Evolutionary conservation across 805 yeast genomes (phyloP), one percentile per base, ranked within the genome.

Genomic region (Teunomyces kruisii): DNA sequence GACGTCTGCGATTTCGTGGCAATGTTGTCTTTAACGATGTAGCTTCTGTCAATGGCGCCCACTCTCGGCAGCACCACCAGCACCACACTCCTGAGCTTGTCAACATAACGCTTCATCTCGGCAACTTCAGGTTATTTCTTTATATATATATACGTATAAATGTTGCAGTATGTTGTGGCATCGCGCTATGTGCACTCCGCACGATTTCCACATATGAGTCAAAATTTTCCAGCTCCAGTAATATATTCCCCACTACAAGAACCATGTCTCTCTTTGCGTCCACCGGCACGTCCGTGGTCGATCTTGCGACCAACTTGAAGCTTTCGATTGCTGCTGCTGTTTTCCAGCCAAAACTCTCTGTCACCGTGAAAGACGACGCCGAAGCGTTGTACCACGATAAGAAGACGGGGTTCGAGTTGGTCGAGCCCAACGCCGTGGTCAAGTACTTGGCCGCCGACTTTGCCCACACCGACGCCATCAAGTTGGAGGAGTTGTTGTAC

Each of bases 1-100:
- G n/a, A 87, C 0, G 96, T 86, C 0, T 97, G 88, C 1, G 86
- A 79, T 33, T 76, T 75, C 0, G 97, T 58, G 33, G 81, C 79
- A 40, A 91, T 83, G 59, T 89, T 90, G 65, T 92, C 98, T 57
- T 94, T 95, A 17, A 86, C 66, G 0, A 44, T 32, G 37, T 36
- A 51, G 4, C 43, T 30, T 9, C 42, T 14, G 29, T 27, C 39
- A n/a, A 12, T 12, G 9, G 30, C 19, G 19, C 32, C 24, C n/a
- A 9, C 14, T 7, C 26, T 3, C 17, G 17, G 19, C 40, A 10
- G 9, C n/a, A 16, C 35, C 12, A 17, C 40, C 40, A 37, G 7
- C 24, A 37, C 40, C 30, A 37, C 40, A n/a, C 28, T 22, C 38
- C 28, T 7, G 16, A 35, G 27, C 28, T 35, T 35, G 13, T 27